Conservation (phyloP, 768 basidiomycete species). For the Suillus plorans region DNA sequence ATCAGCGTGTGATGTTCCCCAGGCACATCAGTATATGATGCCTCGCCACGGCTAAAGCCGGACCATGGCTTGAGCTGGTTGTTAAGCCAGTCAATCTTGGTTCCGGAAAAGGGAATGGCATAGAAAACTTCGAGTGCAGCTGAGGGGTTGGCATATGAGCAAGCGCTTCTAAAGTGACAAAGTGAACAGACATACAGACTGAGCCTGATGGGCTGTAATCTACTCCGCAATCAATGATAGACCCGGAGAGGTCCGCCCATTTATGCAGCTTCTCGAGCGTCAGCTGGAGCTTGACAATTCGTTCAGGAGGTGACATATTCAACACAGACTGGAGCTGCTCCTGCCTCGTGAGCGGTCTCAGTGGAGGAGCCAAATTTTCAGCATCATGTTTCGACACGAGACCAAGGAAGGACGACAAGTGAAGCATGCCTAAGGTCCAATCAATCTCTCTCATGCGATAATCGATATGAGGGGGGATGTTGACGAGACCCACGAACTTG, state of each 20-base stretch:
- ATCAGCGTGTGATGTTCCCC: constrained; percentile 31
- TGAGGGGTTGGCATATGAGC: constrained; percentile 7
- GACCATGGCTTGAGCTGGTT: constrained; percentile 28
- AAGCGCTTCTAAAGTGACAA: background rate
- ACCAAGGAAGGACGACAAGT: constrained; percentile 41
- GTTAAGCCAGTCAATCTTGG: constrained; percentile 29
- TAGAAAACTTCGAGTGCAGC: constrained; percentile 27
- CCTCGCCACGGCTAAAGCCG: constrained; percentile 23
- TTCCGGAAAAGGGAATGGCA: constrained; percentile 27
- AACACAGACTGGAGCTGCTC: constrained; percentile 26
- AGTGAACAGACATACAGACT: constrained; percentile 22
- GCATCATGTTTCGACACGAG: constrained; percentile 30
- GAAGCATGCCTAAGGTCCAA: constrained; percentile 40
- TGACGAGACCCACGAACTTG: constrained; percentile 35
- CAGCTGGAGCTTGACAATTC: constrained; percentile 29
- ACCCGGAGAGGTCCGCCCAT: constrained; percentile 29
- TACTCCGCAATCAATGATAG: constrained; percentile 31
- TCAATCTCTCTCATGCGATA: constrained; percentile 41
- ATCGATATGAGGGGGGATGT: constrained; percentile 37
- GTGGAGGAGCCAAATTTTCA: constrained; percentile 16
- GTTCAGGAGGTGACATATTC: constrained; percentile 28
- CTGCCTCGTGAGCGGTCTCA: constrained; percentile 20
- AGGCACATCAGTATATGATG: constrained; percentile 25
- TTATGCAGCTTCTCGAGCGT: constrained; percentile 25
- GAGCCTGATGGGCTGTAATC: constrained; percentile 24